Percentiles rank a stretch among this genome's conserved stretches.
Conservation (phyloP, 208 protist genomes). For the Porcisia hertigi region DNA sequence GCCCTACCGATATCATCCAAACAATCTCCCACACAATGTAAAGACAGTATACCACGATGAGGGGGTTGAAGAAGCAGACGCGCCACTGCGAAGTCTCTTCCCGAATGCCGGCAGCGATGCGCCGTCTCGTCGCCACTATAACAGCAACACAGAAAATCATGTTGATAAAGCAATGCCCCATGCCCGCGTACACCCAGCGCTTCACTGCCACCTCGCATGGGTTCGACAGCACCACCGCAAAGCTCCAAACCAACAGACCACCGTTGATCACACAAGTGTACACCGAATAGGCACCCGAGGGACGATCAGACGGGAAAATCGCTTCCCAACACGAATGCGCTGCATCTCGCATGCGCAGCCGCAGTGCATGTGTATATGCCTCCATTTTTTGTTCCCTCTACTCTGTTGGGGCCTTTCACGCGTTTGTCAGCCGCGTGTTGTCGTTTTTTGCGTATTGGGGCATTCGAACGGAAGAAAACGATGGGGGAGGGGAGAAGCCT, state of each 20-base stretch:
- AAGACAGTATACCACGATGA: conserved; percentile 40
- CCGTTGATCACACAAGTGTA: conserved; percentile 52
- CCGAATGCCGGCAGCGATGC: conserved; percentile 58
- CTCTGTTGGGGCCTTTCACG: too few species aligned
- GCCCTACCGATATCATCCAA: conserved; percentile 49
- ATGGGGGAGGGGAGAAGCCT: neutral
- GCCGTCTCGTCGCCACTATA: conserved; percentile 44
- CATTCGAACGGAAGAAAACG: neutral
- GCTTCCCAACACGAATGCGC: conserved; percentile 19
- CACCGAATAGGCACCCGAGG: conserved; percentile 63
- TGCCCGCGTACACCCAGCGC: conserved; percentile 45
- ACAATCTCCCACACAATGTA: conserved; percentile 66
- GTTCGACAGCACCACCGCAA: conserved; percentile 33
- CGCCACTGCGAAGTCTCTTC: conserved; percentile 24
- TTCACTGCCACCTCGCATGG: conserved; percentile 23
- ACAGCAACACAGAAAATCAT: conserved; percentile 59
- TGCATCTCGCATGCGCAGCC: conserved; percentile 30
- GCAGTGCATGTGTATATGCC: conserved; percentile 23
- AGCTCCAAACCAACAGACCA: conserved; percentile 52
- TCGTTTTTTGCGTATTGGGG: too few species aligned
- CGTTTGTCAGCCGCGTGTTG: too few species aligned
- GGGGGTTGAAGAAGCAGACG: conserved; percentile 44
- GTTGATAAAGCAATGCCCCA: conserved; percentile 59
- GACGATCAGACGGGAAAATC: conserved; percentile 64
- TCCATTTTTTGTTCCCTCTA: conserved; percentile 15